Base-by-base conservation (phyloP, 2,329 filamentous ascomycete genomes). In the Cercospora sesami region DNA sequence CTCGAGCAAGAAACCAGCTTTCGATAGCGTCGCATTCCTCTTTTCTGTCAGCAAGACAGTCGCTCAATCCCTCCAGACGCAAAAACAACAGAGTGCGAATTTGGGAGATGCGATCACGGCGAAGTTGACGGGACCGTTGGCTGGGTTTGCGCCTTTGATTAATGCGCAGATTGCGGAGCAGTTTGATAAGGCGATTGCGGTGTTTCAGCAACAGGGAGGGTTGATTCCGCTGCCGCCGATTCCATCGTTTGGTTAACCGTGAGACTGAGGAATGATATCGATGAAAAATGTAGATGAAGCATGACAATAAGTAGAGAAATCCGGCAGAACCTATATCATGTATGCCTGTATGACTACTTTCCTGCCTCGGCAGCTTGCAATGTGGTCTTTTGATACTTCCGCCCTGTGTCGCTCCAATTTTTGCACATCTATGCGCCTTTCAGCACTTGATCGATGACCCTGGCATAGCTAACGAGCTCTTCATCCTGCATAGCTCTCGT, bases 401-500 rank as follows among this genome's bases (percentile, higher is more conserved):
- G 33, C 14, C 33, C 5, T 16, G 33, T 7, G 42, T 48, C 9
- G 16, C 42, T 21, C 8, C n/a, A 0, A 12, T 21, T 18, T 5
- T 23, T 3, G 2, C 9, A 10, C 18, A 53, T 14, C 2, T 7
- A 53, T 16, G 48, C 12, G 1, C 48, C 57, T 26, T 65, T 48
- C 45, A 64, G 5, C 6, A 65, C 63, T n/a, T 59, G 18, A 30
- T 72, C 65, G 5, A 72, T 59, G n/a, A 69, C 64, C 16, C 67
- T 60, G 3, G 64, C 55, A 10, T 64, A 63, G 14, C 66, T 60
- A 14, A 72, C 60, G 5, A 70, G 64, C 36, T 70, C 66, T 60
- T 70, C 68, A 26, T 72, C 70, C 36, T 68, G 68, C 48, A 67
- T 65, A 1, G 55, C 45, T 8, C 70, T n/a, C 1, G 70, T 64